Percentiles rank a stretch among this genome's conserved stretches.
phyloP scores from a whole-genome alignment of 176 grass and related monocot species.

The Tuctoria greenei region DNA sequence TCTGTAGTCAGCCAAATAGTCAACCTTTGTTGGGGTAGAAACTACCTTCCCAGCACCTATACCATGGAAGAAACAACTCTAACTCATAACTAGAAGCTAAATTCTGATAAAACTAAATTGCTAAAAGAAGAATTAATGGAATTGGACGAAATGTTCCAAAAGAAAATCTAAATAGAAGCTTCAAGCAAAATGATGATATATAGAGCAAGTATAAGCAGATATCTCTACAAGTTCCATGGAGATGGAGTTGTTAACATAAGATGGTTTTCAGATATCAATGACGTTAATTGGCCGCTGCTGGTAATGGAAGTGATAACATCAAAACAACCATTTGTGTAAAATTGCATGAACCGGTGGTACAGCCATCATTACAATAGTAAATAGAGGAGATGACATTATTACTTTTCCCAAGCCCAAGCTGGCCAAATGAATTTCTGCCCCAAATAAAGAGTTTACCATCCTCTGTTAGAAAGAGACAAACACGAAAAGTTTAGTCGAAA shows the following conservation, averaged over 20 bases:
- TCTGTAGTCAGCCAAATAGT: slow-evolving; percentile 67
- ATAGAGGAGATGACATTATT: slow-evolving; percentile 29
- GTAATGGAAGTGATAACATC: not conserved
- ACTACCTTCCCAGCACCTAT: slow-evolving; percentile 62
- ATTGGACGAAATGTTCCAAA: not conserved
- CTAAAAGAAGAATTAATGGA: not conserved
- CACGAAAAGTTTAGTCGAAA: slow-evolving; percentile 22
- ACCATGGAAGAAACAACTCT: slow-evolving; percentile 18
- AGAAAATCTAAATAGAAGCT: slow-evolving; percentile 24
- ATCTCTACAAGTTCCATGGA: not conserved
- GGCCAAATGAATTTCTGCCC: slow-evolving; percentile 91
- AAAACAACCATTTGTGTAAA: slow-evolving; percentile 1
- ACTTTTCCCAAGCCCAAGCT: slow-evolving; percentile 98
- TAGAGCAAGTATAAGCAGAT: not conserved
- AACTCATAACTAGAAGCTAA: slow-evolving; percentile 20
- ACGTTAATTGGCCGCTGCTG: not conserved
- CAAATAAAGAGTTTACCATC: slow-evolving; percentile 81
- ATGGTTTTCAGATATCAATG: not conserved
- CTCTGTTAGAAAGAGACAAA: slow-evolving; percentile 35
- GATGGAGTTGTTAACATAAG: not conserved
- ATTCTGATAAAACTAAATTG: not conserved
- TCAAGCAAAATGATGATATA: slow-evolving; percentile 6
- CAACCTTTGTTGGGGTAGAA: slow-evolving; percentile 66
- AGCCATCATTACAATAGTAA: slow-evolving; percentile 27
- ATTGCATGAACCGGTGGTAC: slow-evolving; percentile 16